Evolutionary conservation across 768 basidiomycete species (phyloP).

Genomic region (Xerocomus brunneocitrinus): DNA sequence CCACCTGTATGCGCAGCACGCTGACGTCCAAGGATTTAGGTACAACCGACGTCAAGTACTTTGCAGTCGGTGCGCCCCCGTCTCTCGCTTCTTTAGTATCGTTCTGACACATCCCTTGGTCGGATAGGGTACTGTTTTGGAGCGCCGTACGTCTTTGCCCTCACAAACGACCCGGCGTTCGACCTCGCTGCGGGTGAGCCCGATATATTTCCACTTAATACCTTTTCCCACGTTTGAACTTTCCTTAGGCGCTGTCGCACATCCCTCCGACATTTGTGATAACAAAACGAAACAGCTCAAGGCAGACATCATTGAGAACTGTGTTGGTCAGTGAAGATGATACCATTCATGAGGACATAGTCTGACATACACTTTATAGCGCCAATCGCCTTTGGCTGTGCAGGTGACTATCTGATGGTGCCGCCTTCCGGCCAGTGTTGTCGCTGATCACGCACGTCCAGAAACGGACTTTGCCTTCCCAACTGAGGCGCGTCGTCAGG

Average conservation of each 20-base stretch:
- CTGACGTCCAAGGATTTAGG: conserved; percentile 1
- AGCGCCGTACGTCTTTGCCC: conserved; percentile 46
- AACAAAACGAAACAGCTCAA: conserved; percentile 30
- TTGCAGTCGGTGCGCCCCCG: conserved; percentile 37
- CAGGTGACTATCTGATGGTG: conserved; percentile 34
- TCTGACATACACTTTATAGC: conserved; percentile 29
- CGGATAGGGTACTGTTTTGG: conserved; percentile 56
- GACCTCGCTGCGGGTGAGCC: conserved; percentile 42
- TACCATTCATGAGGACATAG: neutral
- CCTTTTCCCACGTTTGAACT: neutral
- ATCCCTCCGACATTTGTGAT: conserved; percentile 37
- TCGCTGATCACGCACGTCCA: conserved; percentile 13
- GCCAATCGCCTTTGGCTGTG: conserved; percentile 52
- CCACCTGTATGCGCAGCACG: neutral
- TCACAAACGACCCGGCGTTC: conserved; percentile 38
- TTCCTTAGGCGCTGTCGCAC: conserved; percentile 47
- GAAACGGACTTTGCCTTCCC: conserved; percentile 57
- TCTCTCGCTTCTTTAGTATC: neutral
- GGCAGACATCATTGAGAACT: conserved; percentile 43
- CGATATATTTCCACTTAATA: neutral
- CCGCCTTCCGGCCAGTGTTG: neutral
- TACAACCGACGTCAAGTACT: conserved; percentile 35
- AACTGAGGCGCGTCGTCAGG: conserved; percentile 44
- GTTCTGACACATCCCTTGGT: neutral
- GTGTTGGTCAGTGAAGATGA: conserved; percentile 40